Evolutionary conservation across 139 green algal genomes (phyloP), one percentile per base, ranked within the genome.

Genomic region (Chlamydomonas applanata): DNA sequence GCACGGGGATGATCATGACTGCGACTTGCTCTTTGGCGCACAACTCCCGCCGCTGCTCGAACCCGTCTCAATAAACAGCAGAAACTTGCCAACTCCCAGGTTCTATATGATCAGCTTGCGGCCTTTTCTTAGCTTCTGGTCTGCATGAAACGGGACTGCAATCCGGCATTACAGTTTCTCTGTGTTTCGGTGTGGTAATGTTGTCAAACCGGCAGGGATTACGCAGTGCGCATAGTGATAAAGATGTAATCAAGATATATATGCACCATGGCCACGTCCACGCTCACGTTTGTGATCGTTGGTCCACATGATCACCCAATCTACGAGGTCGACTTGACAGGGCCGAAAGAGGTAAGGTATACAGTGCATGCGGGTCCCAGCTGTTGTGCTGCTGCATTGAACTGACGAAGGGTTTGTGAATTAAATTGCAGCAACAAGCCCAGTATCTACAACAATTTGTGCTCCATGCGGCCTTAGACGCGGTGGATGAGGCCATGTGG

Each of bases 391-490:
- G 40, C 40, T 49, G 40, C 49, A 59, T 49, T 49, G 40, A 49
- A 49, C 7, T 49, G 40, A 11, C 49, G 19, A 16, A 59, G 40
- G 40, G 7, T 49, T 49, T 49, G 40, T 49, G 40, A 19, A 7
- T 46, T 63, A 25, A 65, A 52, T 3, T 46, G 34, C 78, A 94
- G 79, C 89, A 96, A 76, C 91, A 97, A 49, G 85, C 93, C 1
- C 87, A 96, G 60, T 97, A 99, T 79, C 82, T 99, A 25, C 93
- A 98, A 75, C 91, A 99, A 71, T 99, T 99, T 84, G 93, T 99
- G 4, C 73, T 98, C 61, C 95, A 98, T 66, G 93, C 94, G 0
- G 82, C 96, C 0, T 79, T 98, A 46, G 96, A 99, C 64, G 87
- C 93, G 19, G 89, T 98, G 16, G 94, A 99, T 52, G 94, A 98